phyloP scores from a whole-genome alignment of 768 basidiomycete species.

The Lactarius akahatsu region DNA sequence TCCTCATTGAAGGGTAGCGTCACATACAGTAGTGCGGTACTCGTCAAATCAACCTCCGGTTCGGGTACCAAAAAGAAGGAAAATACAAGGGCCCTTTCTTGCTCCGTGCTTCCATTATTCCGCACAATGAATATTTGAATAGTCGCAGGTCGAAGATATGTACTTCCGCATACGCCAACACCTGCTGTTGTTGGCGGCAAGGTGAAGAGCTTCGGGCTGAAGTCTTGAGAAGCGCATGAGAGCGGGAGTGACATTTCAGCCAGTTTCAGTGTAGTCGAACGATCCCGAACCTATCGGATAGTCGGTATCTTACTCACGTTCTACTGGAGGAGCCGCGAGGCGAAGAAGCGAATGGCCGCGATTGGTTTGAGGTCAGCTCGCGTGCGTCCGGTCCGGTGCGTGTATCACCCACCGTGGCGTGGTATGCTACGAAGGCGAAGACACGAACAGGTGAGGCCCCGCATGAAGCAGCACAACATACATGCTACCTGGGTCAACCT shows the following conservation, averaged over 20 bases:
- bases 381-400: background rate
- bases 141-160: background rate
- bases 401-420: background rate
- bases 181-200: background rate
- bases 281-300: background rate
- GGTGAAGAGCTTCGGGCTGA: background rate
- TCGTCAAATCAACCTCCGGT: too few relatives aligned
- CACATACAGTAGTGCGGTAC: too few relatives aligned
- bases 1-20: too few relatives aligned
- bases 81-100: too few relatives aligned
- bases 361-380: background rate
- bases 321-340: background rate
- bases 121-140: background rate
- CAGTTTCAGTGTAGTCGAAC: background rate
- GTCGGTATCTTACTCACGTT: background rate
- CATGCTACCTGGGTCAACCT: background rate
- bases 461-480: background rate
- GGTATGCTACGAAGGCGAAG: background rate
- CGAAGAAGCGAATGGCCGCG: background rate
- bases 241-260: background rate
- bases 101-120: background rate
- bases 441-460: background rate
- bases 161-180: background rate
- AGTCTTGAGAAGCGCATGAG: background rate
- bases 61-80: too few relatives aligned